A percentile compares a stretch with the other conserved stretches of the same genome.
Conservation (phyloP, 306 rosid species). For the Quercus glauca region DNA sequence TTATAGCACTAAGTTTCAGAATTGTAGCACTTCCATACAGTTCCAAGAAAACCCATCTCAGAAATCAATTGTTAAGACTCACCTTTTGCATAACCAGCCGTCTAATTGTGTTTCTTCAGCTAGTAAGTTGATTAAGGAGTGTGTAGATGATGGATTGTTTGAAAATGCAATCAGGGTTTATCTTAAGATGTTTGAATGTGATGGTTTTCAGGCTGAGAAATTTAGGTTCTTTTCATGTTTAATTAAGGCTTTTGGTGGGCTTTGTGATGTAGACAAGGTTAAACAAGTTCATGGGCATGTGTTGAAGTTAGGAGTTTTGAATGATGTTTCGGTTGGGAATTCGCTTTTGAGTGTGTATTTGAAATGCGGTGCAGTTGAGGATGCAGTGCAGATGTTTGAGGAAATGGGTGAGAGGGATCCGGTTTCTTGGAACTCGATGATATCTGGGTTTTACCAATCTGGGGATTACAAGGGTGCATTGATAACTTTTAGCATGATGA, state of each 20-base stretch:
- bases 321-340: slow-evolving; percentile 33
- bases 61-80: background rate
- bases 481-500: slow-evolving; percentile 23
- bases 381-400: slow-evolving; percentile 23
- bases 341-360: slow-evolving; percentile 36
- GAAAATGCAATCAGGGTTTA: slow-evolving; percentile 34
- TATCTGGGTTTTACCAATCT: slow-evolving; percentile 32
- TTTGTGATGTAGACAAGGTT: slow-evolving; percentile 13
- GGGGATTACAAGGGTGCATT: slow-evolving; percentile 27
- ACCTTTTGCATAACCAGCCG: background rate
- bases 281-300: slow-evolving; percentile 41
- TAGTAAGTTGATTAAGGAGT: slow-evolving; percentile 15
- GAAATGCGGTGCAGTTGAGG: slow-evolving; percentile 24
- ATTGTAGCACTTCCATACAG: background rate
- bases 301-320: slow-evolving; percentile 35
- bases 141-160: slow-evolving; percentile 16
- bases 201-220: slow-evolving; percentile 29
- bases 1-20: slow-evolving; percentile 11
- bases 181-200: slow-evolving; percentile 27
- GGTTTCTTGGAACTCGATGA: slow-evolving; percentile 38
- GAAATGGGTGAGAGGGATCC: slow-evolving; percentile 30
- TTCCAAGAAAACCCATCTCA: slow-evolving; percentile 6
- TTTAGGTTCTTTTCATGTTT: slow-evolving; percentile 32
- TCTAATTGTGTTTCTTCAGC: background rate
- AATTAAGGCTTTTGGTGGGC: slow-evolving; percentile 44